These are phyloP conservation scores for Ceratocystis huliohia DNA, from an alignment of 2,329 filamentous ascomycete genomes.

Conservation along the genomic window DNA sequence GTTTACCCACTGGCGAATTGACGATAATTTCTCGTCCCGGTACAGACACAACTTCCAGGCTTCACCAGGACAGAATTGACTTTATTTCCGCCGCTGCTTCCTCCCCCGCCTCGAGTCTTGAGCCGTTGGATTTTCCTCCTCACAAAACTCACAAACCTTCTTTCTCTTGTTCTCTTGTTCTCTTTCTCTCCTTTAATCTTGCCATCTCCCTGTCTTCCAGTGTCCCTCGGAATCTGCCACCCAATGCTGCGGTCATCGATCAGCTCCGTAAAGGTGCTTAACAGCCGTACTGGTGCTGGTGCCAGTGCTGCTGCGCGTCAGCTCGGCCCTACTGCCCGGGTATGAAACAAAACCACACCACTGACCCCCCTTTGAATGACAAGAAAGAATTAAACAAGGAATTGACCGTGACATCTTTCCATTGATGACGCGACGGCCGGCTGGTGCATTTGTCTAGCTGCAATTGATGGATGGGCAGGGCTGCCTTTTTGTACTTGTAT, in stretches of 20 bases:
- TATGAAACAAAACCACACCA: slow-evolving; percentile 11
- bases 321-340: slow-evolving; percentile 17
- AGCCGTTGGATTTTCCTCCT: neutral
- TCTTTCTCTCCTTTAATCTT: slow-evolving; percentile 21
- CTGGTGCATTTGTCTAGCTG: neutral
- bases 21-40: slow-evolving; percentile 22
- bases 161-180: slow-evolving; percentile 11
- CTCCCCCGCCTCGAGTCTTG: neutral
- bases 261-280: slow-evolving; percentile 49
- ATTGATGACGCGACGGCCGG: neutral
- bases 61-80: slow-evolving; percentile 11
- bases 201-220: slow-evolving; percentile 27
- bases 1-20: slow-evolving; percentile 26
- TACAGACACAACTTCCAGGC: slow-evolving; percentile 34
- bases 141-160: neutral
- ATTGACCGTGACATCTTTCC: neutral
- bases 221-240: neutral
- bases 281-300: slow-evolving; percentile 27
- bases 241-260: slow-evolving; percentile 57
- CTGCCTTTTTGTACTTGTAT: neutral
- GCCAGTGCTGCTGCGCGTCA: slow-evolving; percentile 30
- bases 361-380: neutral
- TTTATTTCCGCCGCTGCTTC: neutral
- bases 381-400: neutral
- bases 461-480: neutral